phyloP scores from a whole-genome alignment of 352 stramenopile genomes.

The Phytophthora aleatoria region DNA sequence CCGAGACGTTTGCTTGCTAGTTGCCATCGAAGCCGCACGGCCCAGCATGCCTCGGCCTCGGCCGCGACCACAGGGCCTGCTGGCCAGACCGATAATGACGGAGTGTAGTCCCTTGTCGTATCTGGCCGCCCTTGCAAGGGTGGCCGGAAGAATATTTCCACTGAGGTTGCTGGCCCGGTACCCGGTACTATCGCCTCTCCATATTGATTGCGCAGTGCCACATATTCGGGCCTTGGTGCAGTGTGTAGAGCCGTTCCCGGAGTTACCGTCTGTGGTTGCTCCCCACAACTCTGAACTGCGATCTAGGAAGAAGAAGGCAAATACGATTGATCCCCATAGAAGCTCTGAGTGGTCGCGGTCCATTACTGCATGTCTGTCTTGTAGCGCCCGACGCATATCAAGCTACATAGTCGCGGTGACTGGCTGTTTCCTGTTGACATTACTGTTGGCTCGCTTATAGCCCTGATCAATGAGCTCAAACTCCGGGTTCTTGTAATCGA shows the following conservation, averaged over 20 bases:
- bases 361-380: no score
- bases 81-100: constrained; percentile 21
- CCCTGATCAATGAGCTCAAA: no score
- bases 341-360: no score
- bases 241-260: background rate
- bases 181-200: background rate
- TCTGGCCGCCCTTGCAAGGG: constrained; percentile 15
- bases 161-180: background rate
- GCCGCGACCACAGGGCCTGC: background rate
- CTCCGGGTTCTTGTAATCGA: no score
- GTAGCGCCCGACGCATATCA: no score
- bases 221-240: constrained; percentile 9
- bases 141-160: constrained; percentile 10
- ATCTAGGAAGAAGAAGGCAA: constrained; percentile 32
- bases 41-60: constrained; percentile 3
- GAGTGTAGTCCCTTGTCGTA: constrained; percentile 13
- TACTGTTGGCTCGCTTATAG: no score
- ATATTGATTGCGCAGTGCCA: background rate
- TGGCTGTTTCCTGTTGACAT: no score
- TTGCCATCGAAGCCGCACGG: background rate
- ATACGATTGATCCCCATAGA: constrained; percentile 26
- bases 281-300: constrained; percentile 31
- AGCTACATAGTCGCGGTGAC: no score
- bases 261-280: background rate
- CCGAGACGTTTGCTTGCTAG: background rate